Conservation (phyloP, 768 basidiomycete species). For the Chalciporus chontae region DNA sequence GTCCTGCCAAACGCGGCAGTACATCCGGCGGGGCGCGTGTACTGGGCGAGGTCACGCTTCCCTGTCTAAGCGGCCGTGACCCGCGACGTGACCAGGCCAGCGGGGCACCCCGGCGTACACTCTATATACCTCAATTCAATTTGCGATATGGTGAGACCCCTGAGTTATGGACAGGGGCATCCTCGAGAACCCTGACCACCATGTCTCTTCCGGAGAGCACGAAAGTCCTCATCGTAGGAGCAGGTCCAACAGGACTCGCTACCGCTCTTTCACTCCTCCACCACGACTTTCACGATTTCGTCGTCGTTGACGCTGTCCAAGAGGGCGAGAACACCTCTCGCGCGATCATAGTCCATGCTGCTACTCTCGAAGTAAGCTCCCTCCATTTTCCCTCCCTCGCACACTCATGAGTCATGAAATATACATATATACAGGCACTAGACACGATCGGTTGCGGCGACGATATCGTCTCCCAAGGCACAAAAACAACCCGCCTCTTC, state of each 20-base stretch:
- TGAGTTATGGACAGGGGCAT: background rate
- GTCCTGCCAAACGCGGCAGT: no score
- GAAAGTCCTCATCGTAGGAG: conserved; percentile 46
- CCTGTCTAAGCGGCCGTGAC: no score
- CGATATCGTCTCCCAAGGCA: conserved; percentile 35
- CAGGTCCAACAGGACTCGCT: conserved; percentile 45
- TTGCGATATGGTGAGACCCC: background rate
- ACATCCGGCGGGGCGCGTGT: no score
- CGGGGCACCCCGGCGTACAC: no score
- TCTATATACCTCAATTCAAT: no score
- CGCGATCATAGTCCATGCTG: conserved; percentile 44
- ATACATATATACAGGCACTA: conserved; percentile 33
- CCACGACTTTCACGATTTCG: conserved; percentile 37
- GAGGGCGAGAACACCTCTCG: conserved; percentile 37
- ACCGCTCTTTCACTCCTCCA: conserved; percentile 42
- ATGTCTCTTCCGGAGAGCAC: conserved; percentile 27
- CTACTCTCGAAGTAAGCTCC: conserved; percentile 43
- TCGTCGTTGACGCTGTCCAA: conserved; percentile 38
- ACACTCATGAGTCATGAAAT: conserved; percentile 11
- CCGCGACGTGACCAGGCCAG: no score
- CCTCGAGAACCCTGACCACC: background rate
- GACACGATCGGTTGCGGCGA: conserved; percentile 41
- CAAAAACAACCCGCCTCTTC: conserved; percentile 24
- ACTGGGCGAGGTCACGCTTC: no score
- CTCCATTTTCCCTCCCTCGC: background rate